Conservation (phyloP, 352 stramenopile species). For the Elongisporangium anandrum region DNA sequence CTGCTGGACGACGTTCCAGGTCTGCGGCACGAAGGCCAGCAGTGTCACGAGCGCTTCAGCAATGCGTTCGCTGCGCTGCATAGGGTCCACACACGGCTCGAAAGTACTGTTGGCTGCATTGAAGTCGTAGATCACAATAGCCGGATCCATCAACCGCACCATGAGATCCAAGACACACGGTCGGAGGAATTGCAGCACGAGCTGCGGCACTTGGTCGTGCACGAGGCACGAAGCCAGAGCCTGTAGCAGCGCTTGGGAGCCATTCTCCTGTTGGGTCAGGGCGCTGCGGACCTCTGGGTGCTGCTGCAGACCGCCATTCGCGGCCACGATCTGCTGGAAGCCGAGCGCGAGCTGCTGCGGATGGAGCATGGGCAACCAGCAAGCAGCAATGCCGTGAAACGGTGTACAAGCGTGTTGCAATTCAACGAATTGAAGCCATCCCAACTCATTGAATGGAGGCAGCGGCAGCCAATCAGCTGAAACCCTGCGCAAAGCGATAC, state of each 20-base stretch:
- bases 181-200: slow-evolving; percentile 55
- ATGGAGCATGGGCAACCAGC: background rate
- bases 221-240: slow-evolving; percentile 49
- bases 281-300: slow-evolving; percentile 33
- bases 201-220: slow-evolving; percentile 34
- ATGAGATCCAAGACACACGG: slow-evolving; percentile 73
- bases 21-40: slow-evolving; percentile 47
- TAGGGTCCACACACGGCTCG: slow-evolving; percentile 35
- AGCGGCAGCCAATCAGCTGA: background rate
- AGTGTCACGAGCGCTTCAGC: slow-evolving; percentile 50
- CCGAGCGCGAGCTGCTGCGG: slow-evolving; percentile 19
- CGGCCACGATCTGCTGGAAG: slow-evolving; percentile 15
- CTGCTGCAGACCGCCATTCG: slow-evolving; percentile 12
- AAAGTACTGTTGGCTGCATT: slow-evolving; percentile 6
- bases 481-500: slow-evolving; percentile 13
- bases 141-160: slow-evolving; percentile 52
- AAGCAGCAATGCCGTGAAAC: slow-evolving; percentile 19
- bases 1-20: slow-evolving; percentile 51
- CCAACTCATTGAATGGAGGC: slow-evolving; percentile 6
- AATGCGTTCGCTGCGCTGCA: slow-evolving; percentile 48
- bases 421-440: slow-evolving; percentile 21
- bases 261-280: slow-evolving; percentile 14
- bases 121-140: slow-evolving; percentile 37
- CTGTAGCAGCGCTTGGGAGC: slow-evolving; percentile 32
- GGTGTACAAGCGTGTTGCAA: slow-evolving; percentile 4